Evolutionary conservation across 176 grass and related monocot species (phyloP).

Genomic region (Aegilops speltoides): DNA sequence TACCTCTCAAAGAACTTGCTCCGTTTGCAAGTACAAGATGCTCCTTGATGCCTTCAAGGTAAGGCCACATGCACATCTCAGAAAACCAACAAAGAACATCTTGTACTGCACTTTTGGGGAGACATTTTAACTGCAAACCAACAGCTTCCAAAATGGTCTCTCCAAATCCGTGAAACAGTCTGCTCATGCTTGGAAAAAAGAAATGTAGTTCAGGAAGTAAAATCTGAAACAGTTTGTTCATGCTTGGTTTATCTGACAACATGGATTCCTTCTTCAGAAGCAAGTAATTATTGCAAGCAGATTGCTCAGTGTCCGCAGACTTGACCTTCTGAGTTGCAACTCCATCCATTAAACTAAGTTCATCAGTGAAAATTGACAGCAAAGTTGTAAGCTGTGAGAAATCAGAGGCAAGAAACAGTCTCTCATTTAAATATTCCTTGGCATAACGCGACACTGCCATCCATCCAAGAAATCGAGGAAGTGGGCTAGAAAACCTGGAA

Average conservation of each 20-base stretch:
- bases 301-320: slow-evolving; percentile 34
- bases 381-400: slow-evolving; percentile 85
- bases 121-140: slow-evolving; percentile 79
- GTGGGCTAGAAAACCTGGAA: slow-evolving; percentile 55
- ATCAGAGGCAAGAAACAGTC: slow-evolving; percentile 85
- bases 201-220: slow-evolving; percentile 74
- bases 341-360: slow-evolving; percentile 65
- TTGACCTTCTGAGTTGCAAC: slow-evolving; percentile 49
- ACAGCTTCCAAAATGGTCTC: slow-evolving; percentile 91
- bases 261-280: slow-evolving; percentile 46
- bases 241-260: slow-evolving; percentile 32
- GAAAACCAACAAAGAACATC: slow-evolving; percentile 97
- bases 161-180: slow-evolving; percentile 61
- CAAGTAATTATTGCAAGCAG: slow-evolving; percentile 32
- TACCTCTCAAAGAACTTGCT: slow-evolving; percentile 64
- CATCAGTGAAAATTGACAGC: slow-evolving; percentile 86
- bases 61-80: slow-evolving; percentile 95
- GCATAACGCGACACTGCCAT: slow-evolving; percentile 85
- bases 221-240: slow-evolving; percentile 46
- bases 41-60: slow-evolving; percentile 61
- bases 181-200: slow-evolving; percentile 86
- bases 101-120: slow-evolving; percentile 68
- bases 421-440: slow-evolving; percentile 75
- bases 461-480: slow-evolving; percentile 89
- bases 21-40: slow-evolving; percentile 45